phyloP scores from a whole-genome alignment of 352 stramenopile genomes.

The Phytophthora chlamydospora region DNA sequence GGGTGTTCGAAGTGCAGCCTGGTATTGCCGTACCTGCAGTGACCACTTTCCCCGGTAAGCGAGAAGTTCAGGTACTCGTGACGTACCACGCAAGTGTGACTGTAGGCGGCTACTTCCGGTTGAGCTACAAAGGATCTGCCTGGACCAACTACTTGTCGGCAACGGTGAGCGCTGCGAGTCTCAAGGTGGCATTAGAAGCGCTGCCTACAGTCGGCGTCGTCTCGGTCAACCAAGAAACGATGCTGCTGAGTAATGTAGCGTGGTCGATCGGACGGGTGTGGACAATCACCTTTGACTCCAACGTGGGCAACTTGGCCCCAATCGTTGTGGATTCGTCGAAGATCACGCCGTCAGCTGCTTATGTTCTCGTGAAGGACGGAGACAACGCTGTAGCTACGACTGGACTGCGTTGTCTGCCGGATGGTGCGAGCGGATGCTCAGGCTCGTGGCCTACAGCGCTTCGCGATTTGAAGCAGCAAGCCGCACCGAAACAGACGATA shows the following conservation, averaged over 20 bases:
- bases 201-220: slow-evolving; percentile 73
- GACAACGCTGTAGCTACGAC: slow-evolving; percentile 70
- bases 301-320: slow-evolving; percentile 59
- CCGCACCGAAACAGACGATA: slow-evolving; percentile 12
- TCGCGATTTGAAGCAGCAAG: slow-evolving; percentile 12
- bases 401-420: slow-evolving; percentile 52
- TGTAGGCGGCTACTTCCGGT: slow-evolving; percentile 68
- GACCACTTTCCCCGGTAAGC: slow-evolving; percentile 57
- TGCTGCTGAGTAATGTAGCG: slow-evolving; percentile 19
- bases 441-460: slow-evolving; percentile 47
- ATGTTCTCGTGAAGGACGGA: slow-evolving; percentile 72
- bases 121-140: slow-evolving; percentile 74
- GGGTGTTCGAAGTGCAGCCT: slow-evolving; percentile 56
- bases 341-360: slow-evolving; percentile 49
- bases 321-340: slow-evolving; percentile 67
- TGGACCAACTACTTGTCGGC: slow-evolving; percentile 77
- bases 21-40: slow-evolving; percentile 48
- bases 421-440: slow-evolving; percentile 44
- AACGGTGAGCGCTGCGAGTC: slow-evolving; percentile 33
- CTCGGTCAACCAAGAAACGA: slow-evolving; percentile 41
- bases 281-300: slow-evolving; percentile 83
- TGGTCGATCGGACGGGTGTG: slow-evolving; percentile 62
- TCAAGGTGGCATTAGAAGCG: slow-evolving; percentile 64
- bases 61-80: slow-evolving; percentile 78
- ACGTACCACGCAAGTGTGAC: slow-evolving; percentile 46